A percentile compares a stretch with the other conserved stretches of the same genome.
Conservation (phyloP, 2,329 filamentous ascomycete species). For the Colletotrichum tanaceti region DNA sequence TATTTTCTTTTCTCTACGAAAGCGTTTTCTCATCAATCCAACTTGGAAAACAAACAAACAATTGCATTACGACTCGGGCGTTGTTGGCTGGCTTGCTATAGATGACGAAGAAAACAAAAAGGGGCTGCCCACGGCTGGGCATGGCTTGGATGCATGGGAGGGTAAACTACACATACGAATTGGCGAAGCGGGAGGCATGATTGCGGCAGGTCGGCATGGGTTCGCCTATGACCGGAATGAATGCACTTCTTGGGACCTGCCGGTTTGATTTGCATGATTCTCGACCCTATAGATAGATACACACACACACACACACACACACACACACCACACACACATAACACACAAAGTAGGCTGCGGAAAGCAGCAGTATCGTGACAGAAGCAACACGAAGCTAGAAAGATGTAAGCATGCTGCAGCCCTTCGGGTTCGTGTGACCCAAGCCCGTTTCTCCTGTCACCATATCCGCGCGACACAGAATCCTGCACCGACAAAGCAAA, state of each 20-base stretch:
- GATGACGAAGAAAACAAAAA: conserved; percentile 31
- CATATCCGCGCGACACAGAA: background rate
- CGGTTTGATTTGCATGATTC: conserved; percentile 6
- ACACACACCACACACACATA: no score
- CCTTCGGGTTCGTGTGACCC: conserved; percentile 24
- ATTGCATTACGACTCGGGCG: conserved; percentile 38
- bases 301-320: conserved; percentile 12
- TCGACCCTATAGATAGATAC: conserved; percentile 25
- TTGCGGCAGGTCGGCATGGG: conserved; percentile 12
- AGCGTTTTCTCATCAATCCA: conserved; percentile 26
- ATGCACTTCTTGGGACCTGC: conserved; percentile 16
- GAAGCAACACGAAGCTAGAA: conserved; percentile 24
- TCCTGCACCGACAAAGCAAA: conserved; percentile 2
- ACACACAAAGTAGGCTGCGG: conserved; percentile 9
- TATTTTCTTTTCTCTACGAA: conserved; percentile 31
- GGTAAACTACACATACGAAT: conserved; percentile 14
- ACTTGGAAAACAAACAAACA: conserved; percentile 19
- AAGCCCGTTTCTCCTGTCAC: conserved; percentile 2
- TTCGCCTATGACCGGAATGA: conserved; percentile 1
- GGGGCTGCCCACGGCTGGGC: conserved; percentile 17
- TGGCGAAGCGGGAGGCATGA: conserved; percentile 29
- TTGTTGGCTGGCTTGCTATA: conserved; percentile 38
- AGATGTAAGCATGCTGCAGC: conserved; percentile 23
- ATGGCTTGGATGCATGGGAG: conserved; percentile 31
- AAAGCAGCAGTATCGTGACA: conserved; percentile 19